A percentile compares a stretch with the other conserved stretches of the same genome.
Evolutionary conservation across 1,284 basidiomycete genomes (phyloP).

Genomic region (Ganoderma leucocontextum): DNA sequence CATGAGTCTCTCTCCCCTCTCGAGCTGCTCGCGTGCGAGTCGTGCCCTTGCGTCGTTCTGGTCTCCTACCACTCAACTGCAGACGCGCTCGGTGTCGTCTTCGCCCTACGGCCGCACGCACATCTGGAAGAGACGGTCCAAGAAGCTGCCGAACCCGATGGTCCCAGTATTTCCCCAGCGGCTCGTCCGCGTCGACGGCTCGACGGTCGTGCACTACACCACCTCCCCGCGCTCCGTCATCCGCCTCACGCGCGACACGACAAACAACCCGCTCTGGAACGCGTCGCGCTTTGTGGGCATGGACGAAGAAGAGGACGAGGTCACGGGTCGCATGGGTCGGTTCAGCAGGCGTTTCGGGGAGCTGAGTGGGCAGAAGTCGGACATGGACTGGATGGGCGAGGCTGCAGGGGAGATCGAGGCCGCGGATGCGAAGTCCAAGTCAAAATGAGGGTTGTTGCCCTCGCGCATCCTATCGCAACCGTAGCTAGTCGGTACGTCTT

Average conservation of each 20-base stretch:
- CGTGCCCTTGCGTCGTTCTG: neutral
- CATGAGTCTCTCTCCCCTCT: slow-evolving; percentile 1
- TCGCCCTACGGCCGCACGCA: slow-evolving; percentile 83
- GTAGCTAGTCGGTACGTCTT: neutral
- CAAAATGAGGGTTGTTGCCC: neutral
- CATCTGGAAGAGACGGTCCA: slow-evolving; percentile 73
- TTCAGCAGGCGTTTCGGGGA: slow-evolving; percentile 82
- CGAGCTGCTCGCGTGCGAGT: neutral
- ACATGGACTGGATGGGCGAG: slow-evolving; percentile 52
- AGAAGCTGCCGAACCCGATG: slow-evolving; percentile 78
- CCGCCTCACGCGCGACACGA: slow-evolving; percentile 83
- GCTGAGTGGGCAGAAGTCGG: slow-evolving; percentile 50
- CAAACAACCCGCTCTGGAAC: slow-evolving; percentile 87
- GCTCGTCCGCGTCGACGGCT: slow-evolving; percentile 87
- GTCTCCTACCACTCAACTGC: slow-evolving; percentile 12
- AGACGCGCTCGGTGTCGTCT: slow-evolving; percentile 60
- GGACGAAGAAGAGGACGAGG: slow-evolving; percentile 71
- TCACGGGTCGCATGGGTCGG: slow-evolving; percentile 79
- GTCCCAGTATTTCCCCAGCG: slow-evolving; percentile 86
- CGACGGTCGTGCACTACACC: slow-evolving; percentile 85
- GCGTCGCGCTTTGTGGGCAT: slow-evolving; percentile 52
- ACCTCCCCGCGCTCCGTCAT: slow-evolving; percentile 83
- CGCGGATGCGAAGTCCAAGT: neutral
- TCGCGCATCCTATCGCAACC: neutral
- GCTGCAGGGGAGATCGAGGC: slow-evolving; percentile 7